A percentile compares a stretch with the other conserved stretches of the same genome.
phyloP scores from a whole-genome alignment of 805 yeast genomes.

The Wickerhamiella lipophila region DNA sequence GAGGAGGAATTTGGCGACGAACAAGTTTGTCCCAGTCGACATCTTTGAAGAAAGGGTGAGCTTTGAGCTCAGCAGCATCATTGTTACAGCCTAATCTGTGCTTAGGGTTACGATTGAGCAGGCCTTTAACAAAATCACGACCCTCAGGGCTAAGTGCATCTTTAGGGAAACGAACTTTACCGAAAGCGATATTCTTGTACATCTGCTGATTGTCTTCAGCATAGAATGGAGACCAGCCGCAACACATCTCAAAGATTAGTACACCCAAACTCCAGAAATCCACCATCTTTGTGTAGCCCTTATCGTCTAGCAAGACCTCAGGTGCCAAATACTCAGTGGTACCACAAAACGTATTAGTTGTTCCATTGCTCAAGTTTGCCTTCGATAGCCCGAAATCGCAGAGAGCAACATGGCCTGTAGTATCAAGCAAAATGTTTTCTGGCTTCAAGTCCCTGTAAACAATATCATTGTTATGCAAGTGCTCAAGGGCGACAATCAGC shows the following conservation, averaged over 20 bases:
- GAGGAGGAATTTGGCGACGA: slow-evolving; percentile 82
- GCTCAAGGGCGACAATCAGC: slow-evolving; percentile 82
- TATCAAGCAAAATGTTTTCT: slow-evolving; percentile 87
- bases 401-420: slow-evolving; percentile 92
- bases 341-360: slow-evolving; percentile 94
- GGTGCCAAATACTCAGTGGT: slow-evolving; percentile 98
- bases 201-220: slow-evolving; percentile 97
- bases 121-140: slow-evolving; percentile 86
- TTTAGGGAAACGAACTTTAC: slow-evolving; percentile 93
- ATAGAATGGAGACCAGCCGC: slow-evolving; percentile 98
- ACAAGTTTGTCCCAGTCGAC: slow-evolving; percentile 77
- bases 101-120: slow-evolving; percentile 87
- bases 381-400: slow-evolving; percentile 96
- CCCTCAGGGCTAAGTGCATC: slow-evolving; percentile 91
- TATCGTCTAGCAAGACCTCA: slow-evolving; percentile 85
- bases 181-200: slow-evolving; percentile 98
- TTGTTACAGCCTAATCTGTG: slow-evolving; percentile 85
- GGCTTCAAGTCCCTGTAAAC: slow-evolving; percentile 96
- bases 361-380: slow-evolving; percentile 69
- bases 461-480: slow-evolving; percentile 86
- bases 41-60: slow-evolving; percentile 84
- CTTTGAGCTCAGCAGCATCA: slow-evolving; percentile 86
- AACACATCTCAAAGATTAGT: slow-evolving; percentile 94
- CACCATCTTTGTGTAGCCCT: slow-evolving; percentile 97
- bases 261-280: slow-evolving; percentile 99